These are phyloP conservation scores for Euphorbia tirucalli DNA, from an alignment of 345 rosid genomes.

Conservation along the genomic window DNA sequence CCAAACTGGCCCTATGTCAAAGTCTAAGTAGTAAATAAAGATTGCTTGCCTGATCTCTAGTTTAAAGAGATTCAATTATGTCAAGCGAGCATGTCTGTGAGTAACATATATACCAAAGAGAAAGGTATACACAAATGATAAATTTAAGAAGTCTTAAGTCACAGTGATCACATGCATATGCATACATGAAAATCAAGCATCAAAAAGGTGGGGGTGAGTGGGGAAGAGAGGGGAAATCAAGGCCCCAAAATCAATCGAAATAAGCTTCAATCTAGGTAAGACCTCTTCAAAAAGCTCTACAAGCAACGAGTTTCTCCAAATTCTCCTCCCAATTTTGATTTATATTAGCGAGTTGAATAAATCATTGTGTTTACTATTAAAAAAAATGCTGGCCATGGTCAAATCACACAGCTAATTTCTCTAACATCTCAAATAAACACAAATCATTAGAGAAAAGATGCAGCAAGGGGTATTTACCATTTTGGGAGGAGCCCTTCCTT, in stretches of 20 bases:
- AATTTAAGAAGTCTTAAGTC: background rate
- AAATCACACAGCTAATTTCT: background rate
- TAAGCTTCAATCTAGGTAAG: too few species aligned
- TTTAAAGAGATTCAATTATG: background rate
- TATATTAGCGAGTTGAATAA: too few species aligned
- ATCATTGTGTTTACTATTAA: too few species aligned
- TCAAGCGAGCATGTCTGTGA: background rate
- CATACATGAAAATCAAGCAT: too few species aligned
- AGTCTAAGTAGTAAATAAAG: background rate
- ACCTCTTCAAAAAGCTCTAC: too few species aligned
- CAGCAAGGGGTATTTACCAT: slow-evolving; percentile 14
- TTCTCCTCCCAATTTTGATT: background rate
- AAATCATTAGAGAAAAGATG: background rate
- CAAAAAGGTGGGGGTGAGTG: too few species aligned
- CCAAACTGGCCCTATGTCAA: too few species aligned
- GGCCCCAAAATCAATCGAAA: too few species aligned
- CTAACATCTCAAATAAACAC: background rate
- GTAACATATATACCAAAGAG: background rate
- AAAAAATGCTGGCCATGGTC: background rate
- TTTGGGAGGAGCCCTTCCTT: slow-evolving; percentile 48
- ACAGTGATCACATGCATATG: background rate
- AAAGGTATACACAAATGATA: background rate
- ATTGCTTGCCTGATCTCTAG: background rate
- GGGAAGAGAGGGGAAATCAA: too few species aligned
- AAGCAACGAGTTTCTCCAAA: too few species aligned